phyloP scores from a whole-genome alignment of 768 basidiomycete genomes.

The Mycena indigotica region DNA sequence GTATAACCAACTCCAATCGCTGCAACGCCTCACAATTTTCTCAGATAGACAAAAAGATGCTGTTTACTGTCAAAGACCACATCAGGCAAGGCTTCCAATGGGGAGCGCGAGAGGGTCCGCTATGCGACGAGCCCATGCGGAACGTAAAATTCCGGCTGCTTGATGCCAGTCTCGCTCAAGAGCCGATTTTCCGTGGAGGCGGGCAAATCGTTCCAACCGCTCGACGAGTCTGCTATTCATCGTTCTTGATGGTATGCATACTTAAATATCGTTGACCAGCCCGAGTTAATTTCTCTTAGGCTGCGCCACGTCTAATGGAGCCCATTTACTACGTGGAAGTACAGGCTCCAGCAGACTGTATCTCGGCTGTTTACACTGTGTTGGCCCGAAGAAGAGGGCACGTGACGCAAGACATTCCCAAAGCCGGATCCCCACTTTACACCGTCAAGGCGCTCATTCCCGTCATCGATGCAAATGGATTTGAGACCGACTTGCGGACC shows the following conservation, averaged over 20 bases:
- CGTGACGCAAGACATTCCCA: constrained; percentile 97
- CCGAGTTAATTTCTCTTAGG: constrained; percentile 48
- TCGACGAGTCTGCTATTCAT: constrained; percentile 98
- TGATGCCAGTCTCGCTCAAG: constrained; percentile 89
- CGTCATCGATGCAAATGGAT: constrained; percentile 97
- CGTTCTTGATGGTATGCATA: constrained; percentile 90
- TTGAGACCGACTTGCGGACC: constrained; percentile 96
- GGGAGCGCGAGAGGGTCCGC: constrained; percentile 95
- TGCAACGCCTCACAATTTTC: constrained; percentile 3
- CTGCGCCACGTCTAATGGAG: constrained; percentile 93
- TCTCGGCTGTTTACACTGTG: constrained; percentile 97
- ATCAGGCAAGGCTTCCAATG: constrained; percentile 99
- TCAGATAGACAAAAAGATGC: constrained; percentile 89
- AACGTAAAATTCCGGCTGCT: constrained; percentile 97
- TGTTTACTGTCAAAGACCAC: constrained; percentile 88
- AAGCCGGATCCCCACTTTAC: constrained; percentile 96
- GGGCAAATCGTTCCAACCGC: constrained; percentile 99
- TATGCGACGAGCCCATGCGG: constrained; percentile 98
- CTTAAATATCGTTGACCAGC: constrained; percentile 17
- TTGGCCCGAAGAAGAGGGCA: constrained; percentile 99
- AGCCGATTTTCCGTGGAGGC: constrained; percentile 96
- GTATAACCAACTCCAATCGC: constrained; percentile 16
- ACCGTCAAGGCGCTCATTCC: constrained; percentile 98
- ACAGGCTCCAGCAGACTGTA: constrained; percentile 98
- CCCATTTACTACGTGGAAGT: constrained; percentile 99